phyloP scores from a whole-genome alignment of 352 stramenopile species.

The Peronospora destructor region DNA sequence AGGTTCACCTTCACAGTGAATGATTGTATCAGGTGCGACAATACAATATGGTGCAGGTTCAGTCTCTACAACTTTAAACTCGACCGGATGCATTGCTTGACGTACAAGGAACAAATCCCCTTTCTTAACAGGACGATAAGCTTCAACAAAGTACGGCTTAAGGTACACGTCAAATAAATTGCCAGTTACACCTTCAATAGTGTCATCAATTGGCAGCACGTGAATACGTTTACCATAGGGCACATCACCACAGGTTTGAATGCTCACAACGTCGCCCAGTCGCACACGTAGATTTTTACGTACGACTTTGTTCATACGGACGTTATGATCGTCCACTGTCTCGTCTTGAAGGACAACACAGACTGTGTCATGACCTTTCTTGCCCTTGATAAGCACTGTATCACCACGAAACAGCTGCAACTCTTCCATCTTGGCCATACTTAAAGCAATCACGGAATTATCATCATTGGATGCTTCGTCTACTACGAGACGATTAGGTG shows the following conservation, averaged over 20 bases:
- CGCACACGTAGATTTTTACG: conserved; percentile 98
- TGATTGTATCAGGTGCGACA: conserved; percentile 98
- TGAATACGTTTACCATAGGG: conserved; percentile 98
- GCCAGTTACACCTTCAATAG: conserved; percentile 98
- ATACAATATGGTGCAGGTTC: conserved; percentile 97
- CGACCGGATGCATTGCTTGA: conserved; percentile 98
- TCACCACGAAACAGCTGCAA: conserved; percentile 98
- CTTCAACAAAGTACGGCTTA: conserved; percentile 99
- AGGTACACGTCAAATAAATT: conserved; percentile 99
- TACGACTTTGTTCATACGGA: conserved; percentile 99
- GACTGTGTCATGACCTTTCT: conserved; percentile 97
- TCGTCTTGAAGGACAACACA: conserved; percentile 98
- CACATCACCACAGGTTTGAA: conserved; percentile 94
- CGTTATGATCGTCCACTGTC: conserved; percentile 93
- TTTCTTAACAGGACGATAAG: conserved; percentile 98
- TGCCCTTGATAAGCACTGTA: conserved; percentile 99
- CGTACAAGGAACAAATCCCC: conserved; percentile 98
- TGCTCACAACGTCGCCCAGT: conserved; percentile 96
- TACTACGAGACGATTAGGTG: conserved; percentile 97
- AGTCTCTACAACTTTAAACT: conserved; percentile 99
- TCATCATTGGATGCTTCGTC: conserved; percentile 97
- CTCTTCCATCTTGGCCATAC: conserved; percentile 96
- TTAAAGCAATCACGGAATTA: conserved; percentile 94
- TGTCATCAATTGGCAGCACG: conserved; percentile 98
- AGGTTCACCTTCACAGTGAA: conserved; percentile 98